phyloP scores from a whole-genome alignment of 768 basidiomycete species.

The Cubamyces lactineus region DNA sequence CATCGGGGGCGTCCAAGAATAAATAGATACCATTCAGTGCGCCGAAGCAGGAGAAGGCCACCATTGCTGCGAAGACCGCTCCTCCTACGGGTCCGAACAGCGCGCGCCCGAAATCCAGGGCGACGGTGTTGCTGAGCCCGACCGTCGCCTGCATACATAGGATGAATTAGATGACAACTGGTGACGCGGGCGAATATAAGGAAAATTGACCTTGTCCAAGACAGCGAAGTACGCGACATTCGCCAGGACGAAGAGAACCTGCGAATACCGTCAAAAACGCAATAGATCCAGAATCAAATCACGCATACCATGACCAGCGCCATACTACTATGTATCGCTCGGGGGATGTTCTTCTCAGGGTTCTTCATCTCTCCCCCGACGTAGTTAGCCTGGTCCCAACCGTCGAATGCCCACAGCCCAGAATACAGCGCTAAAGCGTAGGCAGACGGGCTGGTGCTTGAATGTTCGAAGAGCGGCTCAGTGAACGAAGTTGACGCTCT shows the following conservation, averaged over 20 bases:
- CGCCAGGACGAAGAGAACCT: constrained; percentile 78
- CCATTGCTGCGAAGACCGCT: constrained; percentile 84
- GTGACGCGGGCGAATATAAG: no score
- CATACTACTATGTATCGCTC: constrained; percentile 93
- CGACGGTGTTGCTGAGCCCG: constrained; percentile 82
- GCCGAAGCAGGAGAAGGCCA: constrained; percentile 94
- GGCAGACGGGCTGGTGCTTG: constrained; percentile 76
- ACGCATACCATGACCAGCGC: constrained; percentile 67
- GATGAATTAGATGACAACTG: not conserved
- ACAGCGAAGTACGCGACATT: constrained; percentile 94
- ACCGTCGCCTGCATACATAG: constrained; percentile 53
- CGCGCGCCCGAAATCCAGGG: constrained; percentile 88
- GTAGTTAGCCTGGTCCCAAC: constrained; percentile 94
- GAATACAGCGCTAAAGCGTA: constrained; percentile 96
- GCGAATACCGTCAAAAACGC: constrained; percentile 4
- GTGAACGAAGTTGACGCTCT: constrained; percentile 69
- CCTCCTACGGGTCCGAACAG: constrained; percentile 89
- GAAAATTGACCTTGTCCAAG: constrained; percentile 67
- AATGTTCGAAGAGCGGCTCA: constrained; percentile 69
- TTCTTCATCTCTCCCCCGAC: constrained; percentile 88
- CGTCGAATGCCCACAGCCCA: constrained; percentile 94
- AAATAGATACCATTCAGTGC: constrained; percentile 77
- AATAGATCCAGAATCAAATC: not conserved
- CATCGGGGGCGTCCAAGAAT: not conserved
- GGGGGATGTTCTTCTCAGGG: constrained; percentile 84